Base-by-base conservation (phyloP, 352 stramenopile genomes). In the Paralagenidium karlingii region DNA sequence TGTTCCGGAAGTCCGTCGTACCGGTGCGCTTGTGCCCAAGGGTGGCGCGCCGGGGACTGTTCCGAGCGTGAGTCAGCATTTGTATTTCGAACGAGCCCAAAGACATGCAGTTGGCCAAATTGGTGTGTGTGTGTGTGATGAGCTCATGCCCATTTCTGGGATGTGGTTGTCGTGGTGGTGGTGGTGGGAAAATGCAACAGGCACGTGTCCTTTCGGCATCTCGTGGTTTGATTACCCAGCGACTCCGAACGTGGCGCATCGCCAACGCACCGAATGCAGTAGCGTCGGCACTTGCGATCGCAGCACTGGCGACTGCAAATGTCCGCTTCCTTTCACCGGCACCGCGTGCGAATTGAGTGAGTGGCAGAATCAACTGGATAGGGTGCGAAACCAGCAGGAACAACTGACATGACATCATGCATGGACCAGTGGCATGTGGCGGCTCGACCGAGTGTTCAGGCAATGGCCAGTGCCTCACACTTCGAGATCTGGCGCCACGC, bases 31-130 rank as follows among this genome's bases (percentile, higher is more conserved):
- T 94, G 82, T 24, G 52, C 68, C 4, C 58, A 79, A 24, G 78
- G 73, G 15, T 94, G 82, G 79, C 55, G 52, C n/a, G 55, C 53
- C 3, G 66, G 63, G 21, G 82, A 91, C 42, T 94, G 82, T 45
- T 81, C 69, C 4, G 71, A 86, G 30, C 60, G 80, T n/a, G n/a
- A n/a, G n/a, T n/a, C n/a, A n/a, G n/a, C n/a, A n/a, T n/a, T n/a
- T n/a, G n/a, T 62, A 43, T 5, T 34, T n/a, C 7, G 9, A n/a
- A n/a, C n/a, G n/a, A n/a, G n/a, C n/a, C n/a, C n/a, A n/a, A n/a
- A n/a, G 13, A n/a, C n/a, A n/a, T n/a, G n/a, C n/a, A n/a, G n/a
- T n/a, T 33, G 13, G 13, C 28, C 16, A 33, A 13, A 33, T 33
- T 13, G 13, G 28, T 33, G 28, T 33, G 28, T 33, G 13, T 33